Evolutionary conservation across 148 eudicot genomes (phyloP).

Genomic region (Rhododendron ovatum): DNA sequence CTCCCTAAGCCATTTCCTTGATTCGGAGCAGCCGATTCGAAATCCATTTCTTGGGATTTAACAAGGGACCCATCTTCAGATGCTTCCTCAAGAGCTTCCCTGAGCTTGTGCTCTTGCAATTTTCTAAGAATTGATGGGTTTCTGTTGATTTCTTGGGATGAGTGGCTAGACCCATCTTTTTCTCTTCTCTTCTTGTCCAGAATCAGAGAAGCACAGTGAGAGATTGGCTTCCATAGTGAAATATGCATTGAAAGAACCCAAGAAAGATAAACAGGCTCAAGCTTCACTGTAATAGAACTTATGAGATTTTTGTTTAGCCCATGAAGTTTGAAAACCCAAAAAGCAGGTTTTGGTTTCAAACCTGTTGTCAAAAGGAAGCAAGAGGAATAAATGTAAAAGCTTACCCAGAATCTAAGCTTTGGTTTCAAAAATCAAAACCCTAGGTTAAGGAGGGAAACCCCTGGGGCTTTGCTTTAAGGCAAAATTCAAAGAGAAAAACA

Average conservation of each 20-base stretch:
- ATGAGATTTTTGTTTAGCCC: slow-evolving; percentile 16
- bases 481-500: slow-evolving; percentile 5
- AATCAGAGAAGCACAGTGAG: slow-evolving; percentile 73
- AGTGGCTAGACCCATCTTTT: slow-evolving; percentile 51
- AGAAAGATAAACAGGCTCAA: slow-evolving; percentile 12
- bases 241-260: slow-evolving; percentile 58
- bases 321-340: slow-evolving; percentile 17
- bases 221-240: slow-evolving; percentile 92
- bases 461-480: slow-evolving; percentile 12
- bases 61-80: slow-evolving; percentile 89
- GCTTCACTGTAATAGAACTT: slow-evolving; percentile 8
- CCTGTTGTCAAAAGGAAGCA: slow-evolving; percentile 19
- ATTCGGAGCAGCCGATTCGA: slow-evolving; percentile 31
- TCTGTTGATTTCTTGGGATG: slow-evolving; percentile 37
- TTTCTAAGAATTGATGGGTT: slow-evolving; percentile 57
- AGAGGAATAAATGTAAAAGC: slow-evolving; percentile 35
- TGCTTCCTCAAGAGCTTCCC: slow-evolving; percentile 94
- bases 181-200: slow-evolving; percentile 70
- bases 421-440: slow-evolving; percentile 31
- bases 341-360: slow-evolving; percentile 39
- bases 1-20: slow-evolving; percentile 71
- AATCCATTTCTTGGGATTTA: slow-evolving; percentile 60
- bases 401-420: slow-evolving; percentile 26
- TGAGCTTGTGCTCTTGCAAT: slow-evolving; percentile 71
- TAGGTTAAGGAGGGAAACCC: slow-evolving; percentile 15